These are phyloP conservation scores for Pichia inconspicua DNA, from an alignment of 1,139 yeast genomes.

Conservation along the genomic window DNA sequence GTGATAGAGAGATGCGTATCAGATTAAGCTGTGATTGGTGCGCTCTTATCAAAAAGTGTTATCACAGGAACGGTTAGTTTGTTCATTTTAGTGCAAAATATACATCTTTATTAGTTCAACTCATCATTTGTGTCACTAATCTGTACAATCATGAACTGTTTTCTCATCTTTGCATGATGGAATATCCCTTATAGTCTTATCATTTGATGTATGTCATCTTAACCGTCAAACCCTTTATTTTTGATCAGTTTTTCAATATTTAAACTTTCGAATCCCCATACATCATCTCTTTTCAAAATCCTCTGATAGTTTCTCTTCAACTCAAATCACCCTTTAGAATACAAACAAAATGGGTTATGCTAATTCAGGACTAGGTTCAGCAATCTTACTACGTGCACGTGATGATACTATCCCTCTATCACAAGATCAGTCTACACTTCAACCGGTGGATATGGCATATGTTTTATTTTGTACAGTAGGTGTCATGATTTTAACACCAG, in stretches of 20 bases:
- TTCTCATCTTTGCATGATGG: no score
- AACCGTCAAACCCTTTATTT: background rate
- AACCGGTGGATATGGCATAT: constrained; percentile 32
- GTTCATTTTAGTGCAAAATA: background rate
- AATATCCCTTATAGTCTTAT: background rate
- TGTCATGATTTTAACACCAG: constrained; percentile 39
- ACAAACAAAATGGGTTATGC: constrained; percentile 20
- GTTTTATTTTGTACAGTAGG: constrained; percentile 35
- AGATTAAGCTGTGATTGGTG: background rate
- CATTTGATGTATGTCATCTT: background rate
- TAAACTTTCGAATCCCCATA: background rate
- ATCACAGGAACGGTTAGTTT: background rate
- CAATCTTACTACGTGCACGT: constrained; percentile 15
- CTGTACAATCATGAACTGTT: no score
- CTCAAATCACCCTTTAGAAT: no score
- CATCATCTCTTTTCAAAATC: no score
- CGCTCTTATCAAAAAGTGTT: background rate
- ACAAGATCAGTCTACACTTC: constrained; percentile 24
- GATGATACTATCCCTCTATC: constrained; percentile 16
- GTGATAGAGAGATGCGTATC: background rate
- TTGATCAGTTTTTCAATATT: no score
- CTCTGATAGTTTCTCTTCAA: no score
- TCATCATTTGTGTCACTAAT: background rate
- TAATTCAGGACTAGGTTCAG: constrained; percentile 27
- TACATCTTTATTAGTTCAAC: background rate